Conservation (phyloP, 148 eudicot species). For the Diospyros kaki region DNA sequence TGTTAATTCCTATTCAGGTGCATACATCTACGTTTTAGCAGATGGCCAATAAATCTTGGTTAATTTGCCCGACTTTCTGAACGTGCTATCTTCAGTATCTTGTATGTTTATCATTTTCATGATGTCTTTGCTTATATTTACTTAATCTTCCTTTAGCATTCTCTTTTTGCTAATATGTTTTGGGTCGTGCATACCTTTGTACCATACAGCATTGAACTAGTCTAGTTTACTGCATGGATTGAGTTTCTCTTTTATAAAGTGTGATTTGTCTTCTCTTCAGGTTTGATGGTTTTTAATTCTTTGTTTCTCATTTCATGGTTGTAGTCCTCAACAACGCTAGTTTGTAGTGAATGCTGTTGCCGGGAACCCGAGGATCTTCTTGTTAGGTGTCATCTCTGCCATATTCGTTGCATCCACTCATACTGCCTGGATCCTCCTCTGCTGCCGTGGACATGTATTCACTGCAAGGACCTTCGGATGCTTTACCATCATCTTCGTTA, state of each 20-base stretch:
- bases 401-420: constrained; percentile 50
- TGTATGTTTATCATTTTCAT: not conserved
- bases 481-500: constrained; percentile 29
- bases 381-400: constrained; percentile 50
- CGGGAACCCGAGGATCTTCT: constrained; percentile 70
- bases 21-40: not conserved
- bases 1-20: no score
- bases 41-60: not conserved
- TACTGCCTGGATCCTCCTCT: constrained; percentile 85
- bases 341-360: constrained; percentile 49
- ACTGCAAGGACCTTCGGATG: constrained; percentile 61
- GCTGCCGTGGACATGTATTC: constrained; percentile 71
- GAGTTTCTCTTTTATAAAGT: not conserved
- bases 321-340: constrained; percentile 30
- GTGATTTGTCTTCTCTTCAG: not conserved
- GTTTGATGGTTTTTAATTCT: not conserved
- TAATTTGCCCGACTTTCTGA: not conserved
- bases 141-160: not conserved
- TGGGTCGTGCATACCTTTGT: not conserved
- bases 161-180: not conserved
- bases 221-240: not conserved
- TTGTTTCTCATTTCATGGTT: constrained; percentile 4
- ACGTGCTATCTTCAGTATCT: not conserved
- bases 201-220: not conserved
- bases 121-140: not conserved